Base-by-base conservation (phyloP, 2,329 filamentous ascomycete species). In the Colletotrichum eremochloae region DNA sequence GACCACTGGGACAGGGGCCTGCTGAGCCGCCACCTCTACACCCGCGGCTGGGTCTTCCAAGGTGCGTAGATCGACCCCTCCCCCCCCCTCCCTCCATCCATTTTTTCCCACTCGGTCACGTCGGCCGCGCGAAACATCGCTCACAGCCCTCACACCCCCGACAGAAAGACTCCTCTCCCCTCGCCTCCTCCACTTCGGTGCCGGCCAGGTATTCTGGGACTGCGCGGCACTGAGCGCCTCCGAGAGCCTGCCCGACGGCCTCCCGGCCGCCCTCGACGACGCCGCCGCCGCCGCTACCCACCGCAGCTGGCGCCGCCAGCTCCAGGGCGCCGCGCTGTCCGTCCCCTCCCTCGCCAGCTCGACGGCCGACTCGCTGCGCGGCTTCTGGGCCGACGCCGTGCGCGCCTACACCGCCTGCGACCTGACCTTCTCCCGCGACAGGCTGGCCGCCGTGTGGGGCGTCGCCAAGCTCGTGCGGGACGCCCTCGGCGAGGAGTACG, bases 161-260 rank as follows among this genome's bases (percentile, higher is more conserved):
- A 1, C 2, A 68, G 64, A 71, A 31, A 63, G 76, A 0, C 74
- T 77, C 66, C 73, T 78, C 15, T 72, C 77, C 0, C 76, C 75
- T 1, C 72, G 76, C 3, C 64, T 77, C 5, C 53, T 78, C 0
- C 77, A 78, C 50, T 78, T 77, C 56, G 63, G 72, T 2, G 12
- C 33, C 0, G 7, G 24, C 1, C 76, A 78, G 29, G 62, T 77
- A 0, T 76, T 77, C 67, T 78, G 76, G 76, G 75, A 78, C 63
- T 78, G 77, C 31, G 74, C 74, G 18, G 75, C 69, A 3, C n/a
- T 71, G 18, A 72, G 63, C 14, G 76, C 76, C 0, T 74, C 74
- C 68, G 77, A 77, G 29, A 33, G 56, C 1, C 64, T 76, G 9
- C 76, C 77, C 0, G 11, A 29, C 0, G 76, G 76, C 1, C 66